Evolutionary conservation across 2,329 filamentous ascomycete species (phyloP).

Genomic region (Aureobasidium sp.): DNA sequence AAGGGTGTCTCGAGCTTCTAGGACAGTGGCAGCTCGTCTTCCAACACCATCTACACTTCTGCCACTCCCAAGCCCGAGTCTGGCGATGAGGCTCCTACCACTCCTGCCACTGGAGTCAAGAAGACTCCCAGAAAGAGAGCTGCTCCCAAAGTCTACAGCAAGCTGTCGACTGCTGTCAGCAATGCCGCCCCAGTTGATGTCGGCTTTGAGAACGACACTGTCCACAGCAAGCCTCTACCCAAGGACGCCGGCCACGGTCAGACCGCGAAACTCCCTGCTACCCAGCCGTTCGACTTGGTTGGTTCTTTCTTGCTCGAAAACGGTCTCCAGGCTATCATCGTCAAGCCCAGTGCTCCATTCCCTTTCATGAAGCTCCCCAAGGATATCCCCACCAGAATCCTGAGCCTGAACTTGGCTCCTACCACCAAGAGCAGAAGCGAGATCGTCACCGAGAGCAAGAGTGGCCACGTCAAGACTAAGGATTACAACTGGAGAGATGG

Average conservation of each 20-base stretch:
- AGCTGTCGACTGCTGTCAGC: constrained; percentile 17
- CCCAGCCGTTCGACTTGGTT: constrained; percentile 27
- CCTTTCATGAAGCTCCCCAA: constrained; percentile 26
- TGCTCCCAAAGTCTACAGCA: background rate
- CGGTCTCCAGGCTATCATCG: constrained; percentile 30
- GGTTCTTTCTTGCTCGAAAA: constrained; percentile 28
- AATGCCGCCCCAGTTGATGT: constrained; percentile 23
- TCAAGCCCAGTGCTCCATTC: constrained; percentile 31
- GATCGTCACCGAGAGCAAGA: constrained; percentile 27
- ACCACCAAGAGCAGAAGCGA: constrained; percentile 23
- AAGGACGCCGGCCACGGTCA: constrained; percentile 24
- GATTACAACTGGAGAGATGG: background rate
- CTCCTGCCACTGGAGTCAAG: constrained; percentile 2
- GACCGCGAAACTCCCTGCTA: constrained; percentile 26
- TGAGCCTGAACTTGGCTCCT: constrained; percentile 17
- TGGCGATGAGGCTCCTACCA: constrained; percentile 8
- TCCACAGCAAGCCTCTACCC: constrained; percentile 17
- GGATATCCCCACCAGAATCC: background rate
- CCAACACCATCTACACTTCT: background rate
- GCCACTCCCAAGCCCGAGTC: constrained; percentile 17
- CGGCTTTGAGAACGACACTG: constrained; percentile 21
- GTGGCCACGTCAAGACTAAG: constrained; percentile 19
- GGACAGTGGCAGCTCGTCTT: too few relatives aligned
- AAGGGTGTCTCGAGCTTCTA: too few relatives aligned
- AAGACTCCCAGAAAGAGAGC: constrained; percentile 19